These are phyloP conservation scores for Sugiyamaella novakii DNA, from an alignment of 1,139 yeast genomes.

Conservation along the genomic window DNA sequence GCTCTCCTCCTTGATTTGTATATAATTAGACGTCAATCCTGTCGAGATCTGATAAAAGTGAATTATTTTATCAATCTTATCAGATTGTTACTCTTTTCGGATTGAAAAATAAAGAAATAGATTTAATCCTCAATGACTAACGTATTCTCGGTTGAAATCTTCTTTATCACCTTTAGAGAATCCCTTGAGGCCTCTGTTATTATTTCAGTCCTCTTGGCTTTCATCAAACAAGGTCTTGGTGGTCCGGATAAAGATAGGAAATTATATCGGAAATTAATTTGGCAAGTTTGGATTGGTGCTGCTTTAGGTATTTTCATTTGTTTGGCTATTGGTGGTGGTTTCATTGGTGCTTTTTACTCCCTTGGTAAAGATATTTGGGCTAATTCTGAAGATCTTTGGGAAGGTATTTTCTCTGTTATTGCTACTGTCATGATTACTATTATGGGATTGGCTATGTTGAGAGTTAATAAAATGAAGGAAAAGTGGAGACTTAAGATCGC, in stretches of 20 bases:
- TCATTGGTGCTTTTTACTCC: constrained; percentile 80
- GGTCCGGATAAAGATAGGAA: constrained; percentile 50
- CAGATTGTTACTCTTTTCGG: constrained; percentile 11
- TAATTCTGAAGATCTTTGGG: constrained; percentile 87
- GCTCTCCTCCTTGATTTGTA: too few species aligned
- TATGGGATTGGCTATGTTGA: constrained; percentile 91
- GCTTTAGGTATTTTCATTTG: constrained; percentile 70
- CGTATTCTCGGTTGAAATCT: constrained; percentile 51
- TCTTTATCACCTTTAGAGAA: constrained; percentile 89
- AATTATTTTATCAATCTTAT: constrained; percentile 11
- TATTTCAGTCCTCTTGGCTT: constrained; percentile 85
- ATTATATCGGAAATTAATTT: constrained; percentile 60
- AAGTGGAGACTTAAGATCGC: constrained; percentile 93
- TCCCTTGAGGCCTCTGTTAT: constrained; percentile 87
- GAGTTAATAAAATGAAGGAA: constrained; percentile 86
- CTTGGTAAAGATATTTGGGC: constrained; percentile 85
- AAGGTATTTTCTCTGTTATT: constrained; percentile 80
- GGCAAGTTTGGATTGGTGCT: constrained; percentile 84
- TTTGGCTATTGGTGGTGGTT: constrained; percentile 76
- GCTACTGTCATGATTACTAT: constrained; percentile 81
- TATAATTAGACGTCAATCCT: constrained; percentile 8
- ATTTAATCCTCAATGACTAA: constrained; percentile 35
- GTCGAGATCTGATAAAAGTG: constrained; percentile 13
- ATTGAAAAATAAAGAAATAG: too few species aligned
- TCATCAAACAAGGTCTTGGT: constrained; percentile 83